Percentiles rank a stretch among this genome's conserved stretches.
Conservation (phyloP, 2,329 filamentous ascomycete species). For the Bipolaris cookei region DNA sequence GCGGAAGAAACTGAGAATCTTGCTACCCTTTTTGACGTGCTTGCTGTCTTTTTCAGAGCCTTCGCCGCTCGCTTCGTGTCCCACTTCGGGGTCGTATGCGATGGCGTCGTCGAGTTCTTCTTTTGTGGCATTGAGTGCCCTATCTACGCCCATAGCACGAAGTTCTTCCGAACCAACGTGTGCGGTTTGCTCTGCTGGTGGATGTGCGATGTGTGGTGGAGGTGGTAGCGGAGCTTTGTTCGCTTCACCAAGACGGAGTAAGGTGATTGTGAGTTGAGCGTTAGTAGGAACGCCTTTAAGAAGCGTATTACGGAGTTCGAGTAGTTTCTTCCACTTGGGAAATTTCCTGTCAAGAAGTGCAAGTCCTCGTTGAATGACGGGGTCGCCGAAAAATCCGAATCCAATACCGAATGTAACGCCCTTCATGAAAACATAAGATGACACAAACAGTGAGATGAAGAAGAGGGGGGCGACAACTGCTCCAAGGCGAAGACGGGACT, state of each 20-base stretch:
- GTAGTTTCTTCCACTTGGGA: slow-evolving; percentile 76
- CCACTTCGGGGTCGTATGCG: slow-evolving; percentile 53
- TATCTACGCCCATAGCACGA: slow-evolving; percentile 59
- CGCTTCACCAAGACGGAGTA: slow-evolving; percentile 80
- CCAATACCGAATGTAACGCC: slow-evolving; percentile 70
- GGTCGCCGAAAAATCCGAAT: slow-evolving; percentile 80
- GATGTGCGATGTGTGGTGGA: slow-evolving; percentile 55
- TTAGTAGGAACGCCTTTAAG: slow-evolving; percentile 86
- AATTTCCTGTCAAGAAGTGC: slow-evolving; percentile 65
- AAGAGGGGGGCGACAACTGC: slow-evolving; percentile 54
- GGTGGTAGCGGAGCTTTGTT: slow-evolving; percentile 79
- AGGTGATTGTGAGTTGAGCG: slow-evolving; percentile 79
- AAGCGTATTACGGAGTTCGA: slow-evolving; percentile 76
- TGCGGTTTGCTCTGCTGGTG: slow-evolving; percentile 59
- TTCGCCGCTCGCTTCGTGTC: slow-evolving; percentile 59
- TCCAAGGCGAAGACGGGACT: slow-evolving; percentile 55
- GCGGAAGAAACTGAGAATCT: slow-evolving; percentile 71
- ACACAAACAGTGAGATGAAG: slow-evolving; percentile 53
- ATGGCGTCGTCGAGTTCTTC: slow-evolving; percentile 71
- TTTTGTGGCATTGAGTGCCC: slow-evolving; percentile 65
- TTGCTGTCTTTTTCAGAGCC: slow-evolving; percentile 57
- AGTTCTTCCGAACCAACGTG: slow-evolving; percentile 59
- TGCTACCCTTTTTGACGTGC: slow-evolving; percentile 56
- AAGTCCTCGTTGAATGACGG: slow-evolving; percentile 68
- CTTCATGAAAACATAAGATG: slow-evolving; percentile 64